A percentile compares a stretch with the other conserved stretches of the same genome.
Evolutionary conservation across 352 stramenopile species (phyloP).

Genomic region (Phytopythium chamaehyphon): DNA sequence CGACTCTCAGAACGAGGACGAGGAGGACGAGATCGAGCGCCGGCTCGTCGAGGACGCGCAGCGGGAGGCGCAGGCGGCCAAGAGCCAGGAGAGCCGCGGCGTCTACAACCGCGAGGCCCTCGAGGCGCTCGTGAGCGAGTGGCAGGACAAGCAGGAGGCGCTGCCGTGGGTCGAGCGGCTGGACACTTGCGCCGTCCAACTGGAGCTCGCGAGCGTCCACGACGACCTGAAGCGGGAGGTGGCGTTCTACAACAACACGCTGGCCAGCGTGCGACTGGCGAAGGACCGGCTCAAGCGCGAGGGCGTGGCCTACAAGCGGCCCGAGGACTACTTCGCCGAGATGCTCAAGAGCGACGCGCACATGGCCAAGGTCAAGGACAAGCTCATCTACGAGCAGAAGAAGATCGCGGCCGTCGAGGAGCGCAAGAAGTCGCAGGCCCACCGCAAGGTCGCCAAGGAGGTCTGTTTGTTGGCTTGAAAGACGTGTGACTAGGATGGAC

Average conservation of each 20-base stretch:
- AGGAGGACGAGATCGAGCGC: constrained; percentile 70
- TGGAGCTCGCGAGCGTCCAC: constrained; percentile 77
- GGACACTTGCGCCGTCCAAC: constrained; percentile 51
- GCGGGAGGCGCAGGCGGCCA: constrained; percentile 32
- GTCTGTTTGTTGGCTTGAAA: constrained; percentile 38
- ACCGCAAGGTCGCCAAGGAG: constrained; percentile 96
- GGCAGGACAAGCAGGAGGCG: constrained; percentile 38
- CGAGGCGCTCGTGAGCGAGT: constrained; percentile 48
- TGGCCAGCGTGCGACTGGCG: constrained; percentile 62
- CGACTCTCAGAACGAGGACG: constrained; percentile 43
- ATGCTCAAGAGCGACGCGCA: constrained; percentile 98
- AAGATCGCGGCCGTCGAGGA: constrained; percentile 98
- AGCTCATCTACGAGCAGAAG: constrained; percentile 99
- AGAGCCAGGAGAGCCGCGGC: constrained; percentile 42
- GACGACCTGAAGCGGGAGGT: constrained; percentile 91
- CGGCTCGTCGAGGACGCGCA: constrained; percentile 68
- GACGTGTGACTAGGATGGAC: too few species aligned
- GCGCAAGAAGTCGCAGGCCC: constrained; percentile 96
- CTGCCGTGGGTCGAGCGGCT: constrained; percentile 80
- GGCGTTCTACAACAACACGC: constrained; percentile 95
- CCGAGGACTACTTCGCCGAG: constrained; percentile 98
- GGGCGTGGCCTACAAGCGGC: constrained; percentile 90
- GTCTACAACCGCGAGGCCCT: constrained; percentile 80
- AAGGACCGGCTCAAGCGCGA: constrained; percentile 66
- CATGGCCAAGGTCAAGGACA: constrained; percentile 97